Evolutionary conservation across 805 yeast species (phyloP).

Genomic region (Lachancea waltii): DNA sequence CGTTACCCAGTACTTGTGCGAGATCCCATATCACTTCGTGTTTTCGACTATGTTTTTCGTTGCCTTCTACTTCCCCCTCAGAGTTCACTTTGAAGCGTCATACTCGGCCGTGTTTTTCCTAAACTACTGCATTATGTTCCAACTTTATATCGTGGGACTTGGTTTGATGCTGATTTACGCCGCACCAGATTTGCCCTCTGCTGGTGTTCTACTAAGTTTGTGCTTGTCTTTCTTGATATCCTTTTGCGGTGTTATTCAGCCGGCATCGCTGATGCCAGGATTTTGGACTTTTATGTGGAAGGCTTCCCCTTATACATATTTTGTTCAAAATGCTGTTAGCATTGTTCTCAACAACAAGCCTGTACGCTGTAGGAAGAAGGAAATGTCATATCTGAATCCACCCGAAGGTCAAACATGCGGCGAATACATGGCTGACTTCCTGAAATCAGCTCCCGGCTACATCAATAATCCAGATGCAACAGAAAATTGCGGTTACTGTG

Average conservation of each 20-base stretch:
- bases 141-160: slow-evolving; percentile 40
- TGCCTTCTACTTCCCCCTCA: slow-evolving; percentile 46
- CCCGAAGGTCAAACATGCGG: slow-evolving; percentile 62
- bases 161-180: slow-evolving; percentile 49
- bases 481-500: slow-evolving; percentile 44
- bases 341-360: slow-evolving; percentile 43
- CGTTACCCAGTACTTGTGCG: slow-evolving; percentile 47
- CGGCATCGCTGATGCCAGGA: slow-evolving; percentile 54
- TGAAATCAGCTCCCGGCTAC: slow-evolving; percentile 47
- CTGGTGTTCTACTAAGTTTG: slow-evolving; percentile 52
- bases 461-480: slow-evolving; percentile 46
- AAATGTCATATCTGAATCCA: slow-evolving; percentile 45
- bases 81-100: slow-evolving; percentile 36
- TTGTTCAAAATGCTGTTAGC: slow-evolving; percentile 50
- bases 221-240: slow-evolving; percentile 51
- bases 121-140: slow-evolving; percentile 40
- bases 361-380: slow-evolving; percentile 44
- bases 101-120: slow-evolving; percentile 44
- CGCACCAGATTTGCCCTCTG: slow-evolving; percentile 61
- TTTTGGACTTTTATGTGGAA: slow-evolving; percentile 85
- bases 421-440: slow-evolving; percentile 41
- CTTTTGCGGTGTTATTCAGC: slow-evolving; percentile 67
- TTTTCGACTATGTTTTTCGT: slow-evolving; percentile 47
- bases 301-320: slow-evolving; percentile 65
- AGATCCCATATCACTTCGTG: slow-evolving; percentile 52